Evolutionary conservation across 805 yeast species (phyloP), one percentile per base, ranked within the genome.

Genomic region (Lipomyces spencermartinsiae): DNA sequence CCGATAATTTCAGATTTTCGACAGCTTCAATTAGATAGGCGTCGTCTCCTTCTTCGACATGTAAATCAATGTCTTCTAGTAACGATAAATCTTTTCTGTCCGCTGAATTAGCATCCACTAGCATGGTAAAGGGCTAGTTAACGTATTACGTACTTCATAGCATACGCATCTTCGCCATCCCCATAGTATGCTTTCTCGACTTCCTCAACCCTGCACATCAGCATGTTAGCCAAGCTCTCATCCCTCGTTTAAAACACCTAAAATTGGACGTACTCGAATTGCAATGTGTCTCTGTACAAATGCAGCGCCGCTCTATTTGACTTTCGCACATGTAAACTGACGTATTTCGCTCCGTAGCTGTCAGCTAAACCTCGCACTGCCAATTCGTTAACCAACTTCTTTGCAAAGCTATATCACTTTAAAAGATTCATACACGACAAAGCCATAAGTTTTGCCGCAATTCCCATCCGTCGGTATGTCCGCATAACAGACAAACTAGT

Each of bases 101-200:
- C 10, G 19, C 19, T 19, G 2, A 14, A 29, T 29, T 37, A 59
- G 55, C 22, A 39, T 39, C 8, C 46, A 39, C 49, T 43, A 16
- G 7, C 9, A 9, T 25, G 10, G 16, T 35, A 46, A 31, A 43
- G 31, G 9, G 1, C 29, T 25, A 25, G 29, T 25, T 25, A 25
- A 25, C 29, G 29, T 25, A 25, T 25, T 25, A 82, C 83, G 76
- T 91, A 91, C 76, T 87, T 88, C 99, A 95, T 95, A 54, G 95
- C 90, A 78, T 93, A 94, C 16, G 99, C 99, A 80, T 95, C 98
- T 80, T 95, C 99, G 39, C 97, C 97, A 79, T 95, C 98, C 63
- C 93, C 97, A 75, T 95, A 95, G 78, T 95, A 95, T n/a, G 90
- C 85, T 71, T 86, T 89, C 74, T 93, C 97, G 67, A 95, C 87